Percentiles rank a stretch among this genome's conserved stretches.
These are phyloP conservation scores for Marasmius oreades DNA, from an alignment of 1,284 basidiomycete genomes.

Conservation along the genomic window DNA sequence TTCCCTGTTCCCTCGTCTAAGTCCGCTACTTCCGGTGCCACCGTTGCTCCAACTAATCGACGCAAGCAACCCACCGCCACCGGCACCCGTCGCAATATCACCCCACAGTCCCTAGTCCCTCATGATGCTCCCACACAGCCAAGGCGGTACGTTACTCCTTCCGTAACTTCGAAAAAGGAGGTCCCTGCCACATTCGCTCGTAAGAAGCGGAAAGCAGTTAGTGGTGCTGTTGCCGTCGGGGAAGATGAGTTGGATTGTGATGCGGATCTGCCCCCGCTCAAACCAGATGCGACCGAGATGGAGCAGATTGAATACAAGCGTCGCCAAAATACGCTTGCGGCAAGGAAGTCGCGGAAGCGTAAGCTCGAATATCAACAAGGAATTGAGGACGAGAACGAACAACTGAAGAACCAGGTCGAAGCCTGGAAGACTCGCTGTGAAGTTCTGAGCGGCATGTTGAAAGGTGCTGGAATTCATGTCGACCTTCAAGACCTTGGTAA, in stretches of 20 bases:
- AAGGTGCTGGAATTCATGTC: background rate
- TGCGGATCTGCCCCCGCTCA: slow-evolving; percentile 16
- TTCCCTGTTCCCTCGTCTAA: background rate
- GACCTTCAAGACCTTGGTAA: background rate
- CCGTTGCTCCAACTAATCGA: background rate
- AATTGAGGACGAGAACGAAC: slow-evolving; percentile 52
- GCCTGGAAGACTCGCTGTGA: slow-evolving; percentile 46
- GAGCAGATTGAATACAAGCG: slow-evolving; percentile 76
- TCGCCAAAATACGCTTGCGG: slow-evolving; percentile 77
- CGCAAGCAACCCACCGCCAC: background rate
- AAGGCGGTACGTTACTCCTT: slow-evolving; percentile 49
- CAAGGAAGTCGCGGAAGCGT: slow-evolving; percentile 68
- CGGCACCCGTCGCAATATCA: slow-evolving; percentile 26
- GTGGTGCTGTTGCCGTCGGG: slow-evolving; percentile 41
- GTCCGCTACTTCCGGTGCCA: background rate
- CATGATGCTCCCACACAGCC: slow-evolving; percentile 50
- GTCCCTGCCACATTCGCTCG: slow-evolving; percentile 47
- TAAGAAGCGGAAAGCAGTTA: slow-evolving; percentile 43
- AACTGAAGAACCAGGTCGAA: slow-evolving; percentile 47
- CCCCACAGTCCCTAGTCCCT: slow-evolving; percentile 37
- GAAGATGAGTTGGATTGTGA: slow-evolving; percentile 27
- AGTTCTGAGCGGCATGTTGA: background rate
- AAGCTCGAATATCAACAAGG: slow-evolving; percentile 71
- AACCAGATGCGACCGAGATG: slow-evolving; percentile 43
- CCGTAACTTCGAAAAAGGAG: slow-evolving; percentile 52